phyloP scores from a whole-genome alignment of 768 basidiomycete genomes.

The Tylopilus sp. region DNA sequence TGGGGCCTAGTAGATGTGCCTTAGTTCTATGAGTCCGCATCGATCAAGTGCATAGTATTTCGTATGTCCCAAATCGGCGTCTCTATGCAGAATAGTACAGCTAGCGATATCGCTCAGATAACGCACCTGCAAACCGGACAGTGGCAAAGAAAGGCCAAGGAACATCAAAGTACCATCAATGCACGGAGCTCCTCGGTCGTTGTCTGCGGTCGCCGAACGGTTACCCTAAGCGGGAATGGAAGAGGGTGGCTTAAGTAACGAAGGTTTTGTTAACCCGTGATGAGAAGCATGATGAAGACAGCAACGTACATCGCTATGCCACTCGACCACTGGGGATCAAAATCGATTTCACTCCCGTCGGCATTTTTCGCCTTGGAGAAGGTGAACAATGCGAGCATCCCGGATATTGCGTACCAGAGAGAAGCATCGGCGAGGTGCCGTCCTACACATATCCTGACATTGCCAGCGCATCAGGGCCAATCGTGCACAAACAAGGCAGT shows the following conservation, averaged over 20 bases:
- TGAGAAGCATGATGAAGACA: too few species aligned
- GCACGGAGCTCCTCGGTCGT: conserved; percentile 2
- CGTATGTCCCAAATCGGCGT: too few species aligned
- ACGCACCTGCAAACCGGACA: not conserved
- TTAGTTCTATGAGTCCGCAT: too few species aligned
- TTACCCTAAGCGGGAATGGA: conserved; percentile 13
- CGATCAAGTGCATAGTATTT: too few species aligned
- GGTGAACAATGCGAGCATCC: conserved; percentile 28
- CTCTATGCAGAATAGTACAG: too few species aligned
- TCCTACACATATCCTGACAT: conserved; percentile 23
- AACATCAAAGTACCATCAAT: not conserved
- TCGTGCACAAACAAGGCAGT: not conserved
- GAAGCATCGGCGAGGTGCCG: conserved; percentile 25
- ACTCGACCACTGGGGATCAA: conserved; percentile 15
- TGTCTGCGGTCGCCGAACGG: conserved; percentile 5
- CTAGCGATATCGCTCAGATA: too few species aligned
- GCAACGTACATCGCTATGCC: conserved; percentile 15
- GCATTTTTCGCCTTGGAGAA: conserved; percentile 23
- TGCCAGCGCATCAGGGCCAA: not conserved
- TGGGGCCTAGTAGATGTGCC: too few species aligned
- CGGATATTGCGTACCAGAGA: conserved; percentile 27
- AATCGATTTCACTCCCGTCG: conserved; percentile 22
- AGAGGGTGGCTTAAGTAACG: conserved; percentile 18
- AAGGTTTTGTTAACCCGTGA: not conserved
- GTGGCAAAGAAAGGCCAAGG: not conserved